Conservation (phyloP, 1,284 basidiomycete genomes). For the Sporisorium sorghi region DNA sequence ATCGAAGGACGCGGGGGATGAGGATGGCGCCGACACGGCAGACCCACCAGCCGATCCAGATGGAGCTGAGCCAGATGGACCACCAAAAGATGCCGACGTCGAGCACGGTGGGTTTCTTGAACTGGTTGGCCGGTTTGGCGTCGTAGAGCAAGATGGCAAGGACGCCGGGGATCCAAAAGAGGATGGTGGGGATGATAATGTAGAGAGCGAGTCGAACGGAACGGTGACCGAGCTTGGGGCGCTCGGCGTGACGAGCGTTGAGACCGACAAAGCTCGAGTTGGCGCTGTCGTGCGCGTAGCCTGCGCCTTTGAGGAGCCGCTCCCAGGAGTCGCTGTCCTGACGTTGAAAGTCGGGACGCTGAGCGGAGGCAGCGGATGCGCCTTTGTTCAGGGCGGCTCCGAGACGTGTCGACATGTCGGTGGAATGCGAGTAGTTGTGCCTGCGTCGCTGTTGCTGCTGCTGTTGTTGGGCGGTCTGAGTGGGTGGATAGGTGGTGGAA, state of each 20-base stretch:
- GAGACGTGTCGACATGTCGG: slow-evolving; percentile 25
- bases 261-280: slow-evolving; percentile 52
- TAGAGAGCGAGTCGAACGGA: slow-evolving; percentile 39
- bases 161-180: slow-evolving; percentile 74
- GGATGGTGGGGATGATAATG: slow-evolving; percentile 49
- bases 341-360: slow-evolving; percentile 29
- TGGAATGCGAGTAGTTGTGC: slow-evolving; percentile 29
- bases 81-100: slow-evolving; percentile 79
- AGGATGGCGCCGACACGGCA: slow-evolving; percentile 76
- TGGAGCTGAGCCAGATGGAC: slow-evolving; percentile 85
- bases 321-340: slow-evolving; percentile 56
- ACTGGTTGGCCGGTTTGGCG: slow-evolving; percentile 73
- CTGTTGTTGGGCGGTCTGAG: neutral
- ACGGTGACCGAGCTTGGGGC: slow-evolving; percentile 23
- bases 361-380: slow-evolving; percentile 10
- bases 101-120: slow-evolving; percentile 72
- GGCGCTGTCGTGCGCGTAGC: slow-evolving; percentile 39
- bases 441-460: slow-evolving; percentile 9
- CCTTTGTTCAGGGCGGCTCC: slow-evolving; percentile 16
- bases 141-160: slow-evolving; percentile 75
- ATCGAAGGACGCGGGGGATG: slow-evolving; percentile 37
- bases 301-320: slow-evolving; percentile 47
- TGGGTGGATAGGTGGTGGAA: slow-evolving; percentile 36
- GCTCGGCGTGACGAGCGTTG: slow-evolving; percentile 23
- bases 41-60: slow-evolving; percentile 89